Conservation (phyloP, 805 yeast genomes). For the Torulaspora microellipsoides region DNA sequence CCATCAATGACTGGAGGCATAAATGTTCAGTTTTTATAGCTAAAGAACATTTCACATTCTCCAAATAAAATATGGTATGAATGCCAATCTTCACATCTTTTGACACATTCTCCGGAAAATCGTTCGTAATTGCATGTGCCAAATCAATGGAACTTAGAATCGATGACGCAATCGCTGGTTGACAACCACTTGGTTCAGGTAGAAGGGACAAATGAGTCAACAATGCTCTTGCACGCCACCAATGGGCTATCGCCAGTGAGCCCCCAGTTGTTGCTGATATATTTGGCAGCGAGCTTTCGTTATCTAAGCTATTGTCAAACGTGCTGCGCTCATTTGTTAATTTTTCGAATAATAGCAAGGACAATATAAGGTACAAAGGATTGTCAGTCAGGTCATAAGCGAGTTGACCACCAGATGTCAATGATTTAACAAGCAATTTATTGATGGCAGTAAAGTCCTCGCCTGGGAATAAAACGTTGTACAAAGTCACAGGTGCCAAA, state of each 20-base stretch:
- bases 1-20: constrained; percentile 49
- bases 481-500: constrained; percentile 39
- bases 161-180: constrained; percentile 35
- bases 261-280: constrained; percentile 27
- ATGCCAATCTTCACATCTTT: constrained; percentile 37
- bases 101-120: constrained; percentile 26
- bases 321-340: constrained; percentile 35
- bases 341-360: constrained; percentile 43
- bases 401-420: constrained; percentile 61
- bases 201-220: constrained; percentile 61
- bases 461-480: constrained; percentile 25
- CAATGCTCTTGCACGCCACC: constrained; percentile 76
- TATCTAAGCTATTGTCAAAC: constrained; percentile 15
- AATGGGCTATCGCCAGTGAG: constrained; percentile 46
- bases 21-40: constrained; percentile 62
- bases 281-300: constrained; percentile 18
- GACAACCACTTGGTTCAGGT: constrained; percentile 54
- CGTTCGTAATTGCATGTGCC: constrained; percentile 26
- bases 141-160: constrained; percentile 29
- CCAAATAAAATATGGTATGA: constrained; percentile 53
- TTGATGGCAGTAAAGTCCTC: constrained; percentile 17
- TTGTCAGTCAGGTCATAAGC: constrained; percentile 59
- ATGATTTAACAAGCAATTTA: constrained; percentile 30
- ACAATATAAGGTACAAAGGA: constrained; percentile 43
- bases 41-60: constrained; percentile 58